These are phyloP conservation scores for Teratosphaeria gauchensis DNA, from an alignment of 2,329 filamentous ascomycete genomes.

Conservation along the genomic window DNA sequence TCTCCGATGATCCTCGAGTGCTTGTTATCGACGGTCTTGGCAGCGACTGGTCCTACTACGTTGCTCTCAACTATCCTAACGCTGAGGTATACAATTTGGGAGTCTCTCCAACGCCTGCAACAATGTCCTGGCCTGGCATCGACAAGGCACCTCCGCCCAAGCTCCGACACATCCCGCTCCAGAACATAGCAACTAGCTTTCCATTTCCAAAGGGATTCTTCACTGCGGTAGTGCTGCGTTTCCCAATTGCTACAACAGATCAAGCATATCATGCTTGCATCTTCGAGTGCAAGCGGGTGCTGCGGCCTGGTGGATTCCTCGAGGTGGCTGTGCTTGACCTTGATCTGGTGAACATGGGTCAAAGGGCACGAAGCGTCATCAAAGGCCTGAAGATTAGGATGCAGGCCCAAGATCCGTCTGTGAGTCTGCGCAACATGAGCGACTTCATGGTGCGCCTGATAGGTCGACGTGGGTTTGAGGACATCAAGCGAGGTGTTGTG, in stretches of 20 bases:
- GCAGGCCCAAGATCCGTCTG: slow-evolving; percentile 49
- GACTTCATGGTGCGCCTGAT: slow-evolving; percentile 55
- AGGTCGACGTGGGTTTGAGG: slow-evolving; percentile 58
- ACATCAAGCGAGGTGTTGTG: slow-evolving; percentile 66
- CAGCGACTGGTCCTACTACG: slow-evolving; percentile 86
- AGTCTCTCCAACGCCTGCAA: slow-evolving; percentile 16
- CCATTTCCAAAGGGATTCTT: slow-evolving; percentile 71
- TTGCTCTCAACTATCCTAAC: slow-evolving; percentile 66
- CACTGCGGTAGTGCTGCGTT: slow-evolving; percentile 65
- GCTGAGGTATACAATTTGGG: slow-evolving; percentile 67
- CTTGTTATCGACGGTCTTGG: slow-evolving; percentile 74
- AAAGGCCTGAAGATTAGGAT: slow-evolving; percentile 63
- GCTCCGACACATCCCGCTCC: slow-evolving; percentile 64
- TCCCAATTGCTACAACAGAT: slow-evolving; percentile 61
- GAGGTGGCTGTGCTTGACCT: slow-evolving; percentile 70
- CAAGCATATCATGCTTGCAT: slow-evolving; percentile 61
- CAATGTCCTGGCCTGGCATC: slow-evolving; percentile 13
- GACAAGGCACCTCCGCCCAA: slow-evolving; percentile 40
- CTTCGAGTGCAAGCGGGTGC: slow-evolving; percentile 64
- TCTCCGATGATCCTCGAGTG: slow-evolving; percentile 52
- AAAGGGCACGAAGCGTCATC: slow-evolving; percentile 56
- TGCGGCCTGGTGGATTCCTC: slow-evolving; percentile 69
- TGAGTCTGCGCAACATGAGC: slow-evolving; percentile 47
- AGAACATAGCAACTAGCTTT: slow-evolving; percentile 54
- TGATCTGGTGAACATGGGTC: slow-evolving; percentile 76